Percentiles rank a stretch among this genome's conserved stretches.
Evolutionary conservation across 1,284 basidiomycete species (phyloP).

Genomic region (Cryptococcus maquisensis): DNA sequence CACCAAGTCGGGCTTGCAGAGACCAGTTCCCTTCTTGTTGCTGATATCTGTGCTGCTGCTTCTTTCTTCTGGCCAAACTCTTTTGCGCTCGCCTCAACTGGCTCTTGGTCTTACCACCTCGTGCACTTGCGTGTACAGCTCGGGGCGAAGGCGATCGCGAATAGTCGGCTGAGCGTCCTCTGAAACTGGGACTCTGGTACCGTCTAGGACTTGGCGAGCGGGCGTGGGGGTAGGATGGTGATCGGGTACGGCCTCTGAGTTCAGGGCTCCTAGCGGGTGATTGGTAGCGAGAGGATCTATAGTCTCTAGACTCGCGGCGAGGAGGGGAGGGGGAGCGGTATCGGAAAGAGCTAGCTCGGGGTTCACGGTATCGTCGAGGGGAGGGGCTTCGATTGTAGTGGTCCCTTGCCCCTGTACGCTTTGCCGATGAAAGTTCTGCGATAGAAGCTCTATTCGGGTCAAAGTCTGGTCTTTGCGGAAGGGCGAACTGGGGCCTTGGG

Average conservation of each 20-base stretch:
- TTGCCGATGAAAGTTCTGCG: not conserved
- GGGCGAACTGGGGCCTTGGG: too few species aligned
- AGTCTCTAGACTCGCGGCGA: not conserved
- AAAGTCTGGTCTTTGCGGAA: too few species aligned
- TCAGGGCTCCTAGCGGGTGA: too few species aligned
- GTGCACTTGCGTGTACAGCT: not conserved
- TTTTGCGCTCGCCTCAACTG: not conserved
- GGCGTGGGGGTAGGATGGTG: not conserved
- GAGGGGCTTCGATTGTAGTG: not conserved
- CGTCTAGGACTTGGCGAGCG: not conserved
- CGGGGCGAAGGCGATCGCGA: slow-evolving; percentile 2
- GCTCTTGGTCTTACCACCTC: too few species aligned
- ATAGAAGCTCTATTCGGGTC: not conserved
- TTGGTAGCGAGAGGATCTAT: not conserved
- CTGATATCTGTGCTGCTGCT: too few species aligned
- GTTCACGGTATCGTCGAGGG: not conserved
- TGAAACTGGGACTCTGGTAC: not conserved
- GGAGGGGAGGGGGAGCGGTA: slow-evolving; percentile 2
- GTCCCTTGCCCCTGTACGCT: not conserved
- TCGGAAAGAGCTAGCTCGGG: not conserved
- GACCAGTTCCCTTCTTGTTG: not conserved
- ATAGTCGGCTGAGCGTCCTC: not conserved
- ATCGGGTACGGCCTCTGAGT: too few species aligned
- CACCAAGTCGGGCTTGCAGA: not conserved
- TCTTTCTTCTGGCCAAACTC: not conserved